Percentiles rank a stretch among this genome's conserved stretches.
phyloP scores from a whole-genome alignment of 225 moss, liverwort and hornwort species.

The Neckera pumila region DNA sequence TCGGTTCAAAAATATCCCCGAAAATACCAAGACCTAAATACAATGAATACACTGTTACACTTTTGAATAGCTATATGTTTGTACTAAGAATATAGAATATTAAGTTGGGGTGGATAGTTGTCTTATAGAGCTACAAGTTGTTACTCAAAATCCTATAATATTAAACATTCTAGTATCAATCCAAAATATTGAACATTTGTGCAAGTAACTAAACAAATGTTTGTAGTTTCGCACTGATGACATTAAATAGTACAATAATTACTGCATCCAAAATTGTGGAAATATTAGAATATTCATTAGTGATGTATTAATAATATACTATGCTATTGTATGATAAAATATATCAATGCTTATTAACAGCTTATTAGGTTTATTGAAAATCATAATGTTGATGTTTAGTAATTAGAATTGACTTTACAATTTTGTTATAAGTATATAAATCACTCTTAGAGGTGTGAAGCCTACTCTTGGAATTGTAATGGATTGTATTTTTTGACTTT shows the following conservation, averaged over 20 bases:
- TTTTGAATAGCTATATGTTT: neutral
- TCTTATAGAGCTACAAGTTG: neutral
- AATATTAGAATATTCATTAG: neutral
- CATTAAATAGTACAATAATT: neutral
- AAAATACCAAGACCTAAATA: fast-evolving
- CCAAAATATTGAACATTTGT: neutral
- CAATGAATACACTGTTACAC: fast-evolving
- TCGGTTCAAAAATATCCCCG: neutral
- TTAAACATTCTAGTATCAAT: neutral
- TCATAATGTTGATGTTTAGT: neutral
- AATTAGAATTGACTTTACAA: neutral
- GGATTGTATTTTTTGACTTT: neutral
- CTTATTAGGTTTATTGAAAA: neutral
- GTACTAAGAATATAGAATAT: too few species aligned
- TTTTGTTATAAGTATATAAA: neutral
- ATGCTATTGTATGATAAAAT: neutral
- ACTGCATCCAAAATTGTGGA: neutral
- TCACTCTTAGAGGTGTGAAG: neutral
- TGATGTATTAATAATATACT: neutral
- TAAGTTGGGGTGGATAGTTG: neutral
- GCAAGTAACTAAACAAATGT: neutral
- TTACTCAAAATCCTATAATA: fast-evolving
- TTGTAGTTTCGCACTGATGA: neutral
- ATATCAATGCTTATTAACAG: neutral
- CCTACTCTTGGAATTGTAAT: fast-evolving